phyloP scores from a whole-genome alignment of 495 filamentous ascomycete species.

The Penicillium malachiteum region DNA sequence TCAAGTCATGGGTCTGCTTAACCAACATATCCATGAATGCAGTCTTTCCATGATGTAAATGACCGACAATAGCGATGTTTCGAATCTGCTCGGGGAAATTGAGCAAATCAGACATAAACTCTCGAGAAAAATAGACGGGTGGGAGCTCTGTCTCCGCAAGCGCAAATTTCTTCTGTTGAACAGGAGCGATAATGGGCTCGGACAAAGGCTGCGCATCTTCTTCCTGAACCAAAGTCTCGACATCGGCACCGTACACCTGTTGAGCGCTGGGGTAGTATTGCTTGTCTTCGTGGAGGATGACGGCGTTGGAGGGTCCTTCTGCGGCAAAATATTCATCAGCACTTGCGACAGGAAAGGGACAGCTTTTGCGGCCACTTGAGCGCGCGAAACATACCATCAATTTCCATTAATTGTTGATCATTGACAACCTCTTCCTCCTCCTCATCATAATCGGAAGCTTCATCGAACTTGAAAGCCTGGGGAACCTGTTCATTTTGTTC shows the following conservation, averaged over 20 bases:
- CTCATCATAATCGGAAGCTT: conserved; percentile 64
- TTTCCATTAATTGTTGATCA: conserved; percentile 88
- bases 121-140: conserved; percentile 78
- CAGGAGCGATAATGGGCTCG: conserved; percentile 89
- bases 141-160: conserved; percentile 90
- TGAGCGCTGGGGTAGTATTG: conserved; percentile 97
- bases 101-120: conserved; percentile 95
- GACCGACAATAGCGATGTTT: conserved; percentile 87
- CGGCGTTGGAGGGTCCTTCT: conserved; percentile 94
- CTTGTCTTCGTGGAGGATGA: conserved; percentile 97
- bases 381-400: conserved; percentile 63
- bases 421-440: conserved; percentile 47
- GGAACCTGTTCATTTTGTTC: conserved; percentile 71
- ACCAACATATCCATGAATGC: conserved; percentile 99
- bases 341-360: conserved; percentile 2
- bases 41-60: conserved; percentile 97
- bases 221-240: conserved; percentile 94
- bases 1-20: conserved; percentile 85
- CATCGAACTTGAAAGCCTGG: conserved; percentile 79
- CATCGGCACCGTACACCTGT: conserved; percentile 89
- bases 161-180: conserved; percentile 93
- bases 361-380: background rate
- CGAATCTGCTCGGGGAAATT: conserved; percentile 91
- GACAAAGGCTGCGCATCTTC: conserved; percentile 93
- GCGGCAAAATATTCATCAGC: conserved; percentile 29